Base-by-base conservation (phyloP, 2,329 filamentous ascomycete species). In the Fulvia fulva region DNA sequence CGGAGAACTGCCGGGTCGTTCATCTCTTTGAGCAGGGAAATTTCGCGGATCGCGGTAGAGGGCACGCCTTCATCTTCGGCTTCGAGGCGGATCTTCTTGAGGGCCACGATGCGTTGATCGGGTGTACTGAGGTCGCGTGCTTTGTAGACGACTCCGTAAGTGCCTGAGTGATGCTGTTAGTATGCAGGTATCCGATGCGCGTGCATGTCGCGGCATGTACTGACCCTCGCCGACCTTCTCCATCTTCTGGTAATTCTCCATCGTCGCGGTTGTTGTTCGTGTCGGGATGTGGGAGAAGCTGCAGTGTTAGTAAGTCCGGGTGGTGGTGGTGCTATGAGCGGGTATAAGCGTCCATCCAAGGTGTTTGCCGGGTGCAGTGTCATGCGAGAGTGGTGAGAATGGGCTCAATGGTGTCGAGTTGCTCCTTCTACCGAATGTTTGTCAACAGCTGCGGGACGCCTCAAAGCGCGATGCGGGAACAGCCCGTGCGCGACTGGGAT, bases 211-310 rank as follows among this genome's bases (percentile, higher is more conserved):
- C 28, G 2, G 28, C 28, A 23, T 34, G 9, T 53, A 74, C 83
- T 69, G 78, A 94, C 91, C 91, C 84, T 96, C 91, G 76, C 91
- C 91, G 71, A 96, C 91, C 82, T 96, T 96, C 80, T 96, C 91
- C 71, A 96, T 84, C 80, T 95, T 95, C 78, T 96, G 90, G 76
- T 96, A 96, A 78, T 96, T 62, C 56, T 64, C 62, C 60, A 62
- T 64, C 22, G 55, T 52, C 44, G 55, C 55, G 41, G 49, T 57
- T 11, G 41, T 34, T 25, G 45, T 28, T 30, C 14, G 37, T 41
- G 44, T n/a, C n/a, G 41, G 12, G 0, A n/a, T 3, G 30, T 14
- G 8, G 52, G 19, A 26, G 52, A 23, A 16, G 52, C 44, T 47
- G 44, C 32, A 22, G 32, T 26, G 52, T 46, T 47, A 47, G 37